Evolutionary conservation across 495 filamentous ascomycete species (phyloP).

Genomic region (Polyplosphaeria fusca): DNA sequence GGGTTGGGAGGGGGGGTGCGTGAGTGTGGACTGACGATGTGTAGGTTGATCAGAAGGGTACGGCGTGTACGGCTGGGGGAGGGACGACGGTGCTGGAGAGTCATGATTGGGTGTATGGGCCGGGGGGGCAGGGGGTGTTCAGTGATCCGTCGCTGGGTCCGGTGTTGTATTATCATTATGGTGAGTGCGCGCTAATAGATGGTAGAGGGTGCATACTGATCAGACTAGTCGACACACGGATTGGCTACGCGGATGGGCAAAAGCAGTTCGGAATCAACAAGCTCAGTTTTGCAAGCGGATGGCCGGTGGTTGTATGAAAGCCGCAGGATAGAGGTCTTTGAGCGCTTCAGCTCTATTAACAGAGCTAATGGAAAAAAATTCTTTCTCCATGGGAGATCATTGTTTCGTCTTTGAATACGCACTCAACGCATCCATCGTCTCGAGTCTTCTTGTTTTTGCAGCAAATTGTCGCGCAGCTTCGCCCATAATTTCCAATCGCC

Average conservation of each 20-base stretch:
- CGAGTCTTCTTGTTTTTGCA: no score
- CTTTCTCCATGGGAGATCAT: no score
- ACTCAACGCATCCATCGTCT: no score
- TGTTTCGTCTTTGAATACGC: no score
- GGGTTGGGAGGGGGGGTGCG: slow-evolving; percentile 53
- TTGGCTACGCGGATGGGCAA: slow-evolving; percentile 63
- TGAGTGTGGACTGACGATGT: slow-evolving; percentile 60
- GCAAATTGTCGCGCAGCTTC: no score
- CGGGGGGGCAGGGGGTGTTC: slow-evolving; percentile 64
- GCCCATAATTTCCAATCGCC: no score
- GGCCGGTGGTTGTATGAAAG: slow-evolving; percentile 55
- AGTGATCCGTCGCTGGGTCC: slow-evolving; percentile 48
- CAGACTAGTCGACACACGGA: slow-evolving; percentile 55
- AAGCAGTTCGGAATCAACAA: slow-evolving; percentile 67
- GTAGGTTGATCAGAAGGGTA: slow-evolving; percentile 57
- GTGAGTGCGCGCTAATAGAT: not conserved
- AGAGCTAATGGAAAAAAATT: no score
- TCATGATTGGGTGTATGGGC: slow-evolving; percentile 64
- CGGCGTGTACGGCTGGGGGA: slow-evolving; percentile 54
- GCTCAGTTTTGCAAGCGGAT: slow-evolving; percentile 62
- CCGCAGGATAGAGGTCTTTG: no score
- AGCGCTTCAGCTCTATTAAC: no score
- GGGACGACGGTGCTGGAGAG: slow-evolving; percentile 62
- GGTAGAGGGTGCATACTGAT: not conserved
- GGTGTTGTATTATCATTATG: slow-evolving; percentile 71